phyloP scores from a whole-genome alignment of 1,284 basidiomycete genomes.

The Naganishia liquefaciens region DNA sequence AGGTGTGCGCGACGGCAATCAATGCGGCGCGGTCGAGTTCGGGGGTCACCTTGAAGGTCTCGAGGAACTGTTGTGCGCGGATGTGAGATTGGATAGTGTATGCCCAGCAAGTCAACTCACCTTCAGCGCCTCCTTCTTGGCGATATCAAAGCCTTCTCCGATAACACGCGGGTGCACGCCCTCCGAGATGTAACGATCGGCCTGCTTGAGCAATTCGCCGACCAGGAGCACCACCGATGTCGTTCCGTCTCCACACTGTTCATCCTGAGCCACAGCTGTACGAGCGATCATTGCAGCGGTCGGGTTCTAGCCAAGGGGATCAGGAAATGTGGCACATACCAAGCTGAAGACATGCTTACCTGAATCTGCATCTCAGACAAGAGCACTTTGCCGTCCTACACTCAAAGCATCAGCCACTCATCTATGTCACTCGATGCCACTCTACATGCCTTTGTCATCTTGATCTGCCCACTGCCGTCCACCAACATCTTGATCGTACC shows the following conservation, averaged over 20 bases:
- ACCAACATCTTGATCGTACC: slow-evolving; percentile 99
- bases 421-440: background rate
- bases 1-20: slow-evolving; percentile 90
- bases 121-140: slow-evolving; percentile 87
- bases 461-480: slow-evolving; percentile 98
- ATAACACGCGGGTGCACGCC: slow-evolving; percentile 98
- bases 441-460: slow-evolving; percentile 86
- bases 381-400: slow-evolving; percentile 88
- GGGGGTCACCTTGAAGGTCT: slow-evolving; percentile 76
- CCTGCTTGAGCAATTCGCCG: slow-evolving; percentile 95
- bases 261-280: slow-evolving; percentile 97
- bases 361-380: slow-evolving; percentile 99
- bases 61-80: slow-evolving; percentile 71
- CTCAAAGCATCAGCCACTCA: background rate
- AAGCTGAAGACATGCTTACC: slow-evolving; percentile 40
- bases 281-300: slow-evolving; percentile 99
- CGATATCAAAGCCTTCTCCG: slow-evolving; percentile 92
- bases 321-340: background rate
- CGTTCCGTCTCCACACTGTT: slow-evolving; percentile 98
- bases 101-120: slow-evolving; percentile 57
- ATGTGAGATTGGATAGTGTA: background rate
- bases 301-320: slow-evolving; percentile 65
- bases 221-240: slow-evolving; percentile 96
- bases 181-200: slow-evolving; percentile 96
- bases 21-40: slow-evolving; percentile 81